Percentiles rank a stretch among this genome's conserved stretches.
phyloP scores from a whole-genome alignment of 768 basidiomycete genomes.

The Suillus tomentosus region DNA sequence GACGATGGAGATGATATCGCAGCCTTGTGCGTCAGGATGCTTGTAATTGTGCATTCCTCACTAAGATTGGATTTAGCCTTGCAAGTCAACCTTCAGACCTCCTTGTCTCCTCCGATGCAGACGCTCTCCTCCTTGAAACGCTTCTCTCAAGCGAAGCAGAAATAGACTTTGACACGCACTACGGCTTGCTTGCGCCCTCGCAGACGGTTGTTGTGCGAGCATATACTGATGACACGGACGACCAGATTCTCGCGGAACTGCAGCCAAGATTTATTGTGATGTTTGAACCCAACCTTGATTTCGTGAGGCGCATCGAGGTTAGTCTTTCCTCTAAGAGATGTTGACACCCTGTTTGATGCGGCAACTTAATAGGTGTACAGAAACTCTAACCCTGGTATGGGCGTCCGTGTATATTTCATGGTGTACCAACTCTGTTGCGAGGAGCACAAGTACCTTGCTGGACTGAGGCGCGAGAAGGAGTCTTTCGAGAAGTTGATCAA shows the following conservation, averaged over 20 bases:
- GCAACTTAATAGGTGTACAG: constrained; percentile 71
- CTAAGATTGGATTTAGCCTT: constrained; percentile 15
- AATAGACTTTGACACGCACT: constrained; percentile 71
- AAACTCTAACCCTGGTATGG: constrained; percentile 78
- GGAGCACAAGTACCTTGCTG: constrained; percentile 93
- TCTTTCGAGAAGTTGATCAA: constrained; percentile 91
- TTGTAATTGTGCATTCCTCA: background rate
- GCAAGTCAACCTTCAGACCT: constrained; percentile 24
- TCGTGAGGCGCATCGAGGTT: constrained; percentile 90
- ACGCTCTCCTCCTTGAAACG: constrained; percentile 26
- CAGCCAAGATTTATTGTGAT: constrained; percentile 92
- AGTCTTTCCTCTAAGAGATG: constrained; percentile 20
- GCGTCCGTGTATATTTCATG: constrained; percentile 92
- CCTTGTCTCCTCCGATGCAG: constrained; percentile 18
- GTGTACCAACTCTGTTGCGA: constrained; percentile 92
- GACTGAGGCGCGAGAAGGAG: constrained; percentile 88
- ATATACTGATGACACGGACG: constrained; percentile 92
- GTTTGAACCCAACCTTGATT: constrained; percentile 94
- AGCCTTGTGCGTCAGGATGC: constrained; percentile 50
- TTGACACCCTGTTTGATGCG: background rate
- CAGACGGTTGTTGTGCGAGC: constrained; percentile 84
- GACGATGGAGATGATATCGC: constrained; percentile 46
- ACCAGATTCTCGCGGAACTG: constrained; percentile 82
- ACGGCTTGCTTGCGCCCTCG: constrained; percentile 76
- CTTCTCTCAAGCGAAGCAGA: constrained; percentile 38